phyloP scores from a whole-genome alignment of 2,329 filamentous ascomycete genomes.

The Leptodontidium sp. region DNA sequence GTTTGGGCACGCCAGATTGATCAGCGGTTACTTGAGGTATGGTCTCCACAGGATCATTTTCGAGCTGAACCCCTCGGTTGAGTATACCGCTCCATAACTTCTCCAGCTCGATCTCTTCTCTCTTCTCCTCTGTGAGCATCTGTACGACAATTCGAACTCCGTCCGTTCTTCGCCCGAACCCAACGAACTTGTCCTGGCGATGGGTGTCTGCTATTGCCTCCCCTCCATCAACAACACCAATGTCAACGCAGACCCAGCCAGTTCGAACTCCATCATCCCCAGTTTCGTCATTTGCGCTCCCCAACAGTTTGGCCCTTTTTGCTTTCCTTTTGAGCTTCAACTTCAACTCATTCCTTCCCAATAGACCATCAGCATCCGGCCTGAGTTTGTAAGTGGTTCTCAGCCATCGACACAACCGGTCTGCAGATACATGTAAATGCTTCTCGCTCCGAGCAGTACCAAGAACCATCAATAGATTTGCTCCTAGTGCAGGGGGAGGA shows the following conservation, averaged over 20 bases:
- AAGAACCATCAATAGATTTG: slow-evolving; percentile 91
- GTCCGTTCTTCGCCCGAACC: slow-evolving; percentile 71
- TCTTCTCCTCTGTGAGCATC: slow-evolving; percentile 75
- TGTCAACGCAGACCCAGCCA: slow-evolving; percentile 95
- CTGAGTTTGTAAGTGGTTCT: slow-evolving; percentile 74
- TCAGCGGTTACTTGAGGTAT: not conserved
- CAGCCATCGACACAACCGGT: slow-evolving; percentile 88
- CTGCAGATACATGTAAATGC: slow-evolving; percentile 89
- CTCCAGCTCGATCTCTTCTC: slow-evolving; percentile 72
- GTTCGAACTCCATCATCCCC: slow-evolving; percentile 88
- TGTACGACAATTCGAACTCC: slow-evolving; percentile 73
- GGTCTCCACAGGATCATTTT: slow-evolving; percentile 39
- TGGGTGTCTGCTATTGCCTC: slow-evolving; percentile 51
- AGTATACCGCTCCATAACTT: slow-evolving; percentile 60
- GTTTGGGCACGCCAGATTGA: not conserved
- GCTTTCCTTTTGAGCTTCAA: slow-evolving; percentile 83
- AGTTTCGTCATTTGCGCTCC: slow-evolving; percentile 68
- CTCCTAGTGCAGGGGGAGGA: slow-evolving; percentile 85
- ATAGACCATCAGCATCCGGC: slow-evolving; percentile 84
- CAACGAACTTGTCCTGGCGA: slow-evolving; percentile 68
- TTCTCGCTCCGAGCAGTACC: slow-evolving; percentile 91
- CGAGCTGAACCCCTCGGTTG: slow-evolving; percentile 45
- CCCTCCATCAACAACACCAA: slow-evolving; percentile 72
- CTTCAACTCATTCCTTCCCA: slow-evolving; percentile 91
- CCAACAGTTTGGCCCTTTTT: slow-evolving; percentile 82